Percentiles rank a stretch among this genome's conserved stretches.
phyloP scores from a whole-genome alignment of 441 rosid genomes.

The Flueggea neowawraea region DNA sequence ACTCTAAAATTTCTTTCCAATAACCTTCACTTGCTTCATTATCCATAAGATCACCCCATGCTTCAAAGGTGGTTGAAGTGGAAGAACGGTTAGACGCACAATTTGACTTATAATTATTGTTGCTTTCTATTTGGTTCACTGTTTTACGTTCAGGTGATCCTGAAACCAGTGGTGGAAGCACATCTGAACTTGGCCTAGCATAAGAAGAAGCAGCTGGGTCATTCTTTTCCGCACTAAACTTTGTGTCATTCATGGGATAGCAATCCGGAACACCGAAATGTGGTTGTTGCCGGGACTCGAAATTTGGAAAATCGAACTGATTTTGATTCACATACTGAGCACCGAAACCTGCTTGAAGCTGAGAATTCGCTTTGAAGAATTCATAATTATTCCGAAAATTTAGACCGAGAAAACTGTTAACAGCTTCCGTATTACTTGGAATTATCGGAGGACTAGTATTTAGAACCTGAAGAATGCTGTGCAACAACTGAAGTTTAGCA shows the following conservation, averaged over 20 bases:
- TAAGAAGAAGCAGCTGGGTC: conserved; percentile 16
- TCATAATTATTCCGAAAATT: conserved; percentile 16
- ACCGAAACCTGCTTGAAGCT: conserved; percentile 11
- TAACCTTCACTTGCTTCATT: conserved; percentile 50
- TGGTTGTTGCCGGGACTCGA: conserved; percentile 5
- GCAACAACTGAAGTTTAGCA: conserved; percentile 46
- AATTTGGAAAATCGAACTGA: conserved; percentile 20
- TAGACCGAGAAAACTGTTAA: conserved; percentile 17
- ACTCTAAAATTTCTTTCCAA: conserved; percentile 63
- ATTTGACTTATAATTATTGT: conserved; percentile 19
- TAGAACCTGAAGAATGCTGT: conserved; percentile 39
- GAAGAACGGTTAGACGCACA: conserved; percentile 31
- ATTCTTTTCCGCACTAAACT: not conserved
- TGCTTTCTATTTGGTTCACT: conserved; percentile 22
- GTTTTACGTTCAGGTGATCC: conserved; percentile 28
- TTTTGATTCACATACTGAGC: conserved; percentile 24
- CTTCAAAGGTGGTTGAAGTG: conserved; percentile 39
- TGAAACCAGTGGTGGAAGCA: conserved; percentile 45
- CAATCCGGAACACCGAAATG: no score
- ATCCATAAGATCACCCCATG: conserved; percentile 53
- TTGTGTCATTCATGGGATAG: not conserved
- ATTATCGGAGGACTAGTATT: conserved; percentile 17
- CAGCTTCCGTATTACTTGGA: conserved; percentile 15
- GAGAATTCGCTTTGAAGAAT: conserved; percentile 9
- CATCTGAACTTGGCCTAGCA: conserved; percentile 18